Evolutionary conservation across 352 stramenopile genomes (phyloP), one percentile per base, ranked within the genome.

Genomic region (Vaucheria bursata): DNA sequence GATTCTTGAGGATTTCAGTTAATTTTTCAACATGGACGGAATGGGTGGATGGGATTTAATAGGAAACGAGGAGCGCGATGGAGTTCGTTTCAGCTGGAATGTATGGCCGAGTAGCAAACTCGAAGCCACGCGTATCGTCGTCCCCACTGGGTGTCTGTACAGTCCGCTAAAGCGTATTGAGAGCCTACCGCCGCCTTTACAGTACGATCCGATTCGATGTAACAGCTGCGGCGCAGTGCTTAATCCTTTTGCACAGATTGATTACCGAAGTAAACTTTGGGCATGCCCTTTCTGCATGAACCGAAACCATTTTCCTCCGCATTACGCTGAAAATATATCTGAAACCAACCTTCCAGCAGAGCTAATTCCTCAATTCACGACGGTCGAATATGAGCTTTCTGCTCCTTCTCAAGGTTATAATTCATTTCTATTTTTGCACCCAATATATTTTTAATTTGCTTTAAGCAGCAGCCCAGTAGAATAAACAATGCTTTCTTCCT

Each of bases 201-300:
- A 95, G 84, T 99, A 99, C 87, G 95, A 99, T 84, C 95, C 96
- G 18, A 96, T 99, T 64, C 92, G 97, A 70, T 99, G 96, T 87
- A 97, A 97, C 81, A 91, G 92, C 49, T 99, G 96, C 76, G 87
- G 91, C 38, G 94, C 95, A 0, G 91, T 99, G 67, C 87, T 99
- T 7, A 99, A 99, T 86, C 95, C 96, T 7, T 99, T 96, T 87
- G 98, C 93, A 84, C 94, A 98, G 80, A 91, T 99, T 34, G 97
- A 99, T 86, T 99, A 97, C 83, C 88, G 96, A 18, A 97, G 91
- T 72, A 99, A 99, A 87, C 88, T 99, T 52, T 99, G 97, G 97
- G 95, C 95, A 0, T 99, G 97, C 85, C 95, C 95, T 25, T 99
- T 99, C 86, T 99, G 97, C 86, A 89, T 97, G 76, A 71, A 85